Conservation (phyloP, 225 moss, liverwort and hornwort genomes). For the Lunularia cruciata region DNA sequence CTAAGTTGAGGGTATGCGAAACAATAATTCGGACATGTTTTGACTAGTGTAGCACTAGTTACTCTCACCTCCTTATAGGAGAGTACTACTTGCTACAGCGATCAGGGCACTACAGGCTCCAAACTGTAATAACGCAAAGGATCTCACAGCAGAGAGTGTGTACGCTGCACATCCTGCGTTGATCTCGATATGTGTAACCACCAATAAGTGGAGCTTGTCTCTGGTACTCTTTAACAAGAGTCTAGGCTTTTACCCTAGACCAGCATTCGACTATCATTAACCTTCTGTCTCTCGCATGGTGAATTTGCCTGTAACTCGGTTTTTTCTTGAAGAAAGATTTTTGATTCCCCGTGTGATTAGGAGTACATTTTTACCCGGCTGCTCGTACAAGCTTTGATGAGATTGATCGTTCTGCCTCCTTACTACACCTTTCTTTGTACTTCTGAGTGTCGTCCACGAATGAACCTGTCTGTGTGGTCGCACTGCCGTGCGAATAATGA, state of each 20-base stretch:
- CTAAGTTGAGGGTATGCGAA: constrained; percentile 11
- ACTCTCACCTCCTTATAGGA: neutral
- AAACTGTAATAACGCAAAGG: constrained; percentile 12
- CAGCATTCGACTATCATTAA: no score
- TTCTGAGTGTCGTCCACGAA: no score
- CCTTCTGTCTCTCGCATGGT: no score
- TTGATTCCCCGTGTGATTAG: no score
- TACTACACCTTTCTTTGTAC: neutral
- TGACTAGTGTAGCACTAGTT: constrained; percentile 18
- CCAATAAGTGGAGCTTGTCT: constrained; percentile 14
- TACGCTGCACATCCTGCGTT: constrained; percentile 16
- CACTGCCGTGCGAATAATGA: no score
- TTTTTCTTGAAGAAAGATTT: no score
- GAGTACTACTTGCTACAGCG: constrained; percentile 12
- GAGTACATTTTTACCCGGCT: no score
- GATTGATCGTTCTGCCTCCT: no score
- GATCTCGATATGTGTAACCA: constrained; percentile 8
- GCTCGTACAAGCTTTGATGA: no score
- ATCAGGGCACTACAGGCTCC: constrained; percentile 1
- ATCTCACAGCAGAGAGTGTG: constrained; percentile 1
- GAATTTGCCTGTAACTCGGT: no score
- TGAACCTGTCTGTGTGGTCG: no score
- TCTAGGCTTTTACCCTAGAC: constrained; percentile 2
- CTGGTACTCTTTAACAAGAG: neutral
- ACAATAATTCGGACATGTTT: constrained; percentile 32